Evolutionary conservation across 1,139 yeast species (phyloP).

Genomic region (Martiniozyma asiatica): DNA sequence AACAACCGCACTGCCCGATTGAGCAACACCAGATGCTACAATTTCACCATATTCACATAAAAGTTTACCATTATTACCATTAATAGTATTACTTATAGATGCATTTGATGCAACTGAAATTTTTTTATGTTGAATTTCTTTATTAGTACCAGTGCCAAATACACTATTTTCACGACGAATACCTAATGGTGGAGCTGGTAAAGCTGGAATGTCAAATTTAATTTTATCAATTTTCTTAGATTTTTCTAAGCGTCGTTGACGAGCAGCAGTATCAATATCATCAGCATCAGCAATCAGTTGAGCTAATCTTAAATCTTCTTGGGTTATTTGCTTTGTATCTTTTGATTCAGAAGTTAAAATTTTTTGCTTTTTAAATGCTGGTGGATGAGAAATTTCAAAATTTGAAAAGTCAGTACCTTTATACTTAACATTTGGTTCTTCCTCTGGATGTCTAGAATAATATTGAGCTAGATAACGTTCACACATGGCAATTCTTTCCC

Average conservation of each 20-base stretch:
- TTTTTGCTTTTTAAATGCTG: no score
- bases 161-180: slow-evolving; percentile 15
- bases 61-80: slow-evolving; percentile 13
- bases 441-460: slow-evolving; percentile 2
- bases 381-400: no score
- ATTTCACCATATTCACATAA: slow-evolving; percentile 36
- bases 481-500: slow-evolving; percentile 14
- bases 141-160: not conserved
- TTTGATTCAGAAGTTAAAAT: no score
- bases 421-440: slow-evolving; percentile 3
- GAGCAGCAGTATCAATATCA: slow-evolving; percentile 1
- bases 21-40: slow-evolving; percentile 64
- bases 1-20: slow-evolving; percentile 16
- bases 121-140: no score
- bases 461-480: slow-evolving; percentile 13
- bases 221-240: slow-evolving; percentile 2
- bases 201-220: slow-evolving; percentile 1
- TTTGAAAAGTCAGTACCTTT: slow-evolving; percentile 1
- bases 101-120: no score
- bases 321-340: no score
- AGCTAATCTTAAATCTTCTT: no score
- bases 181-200: slow-evolving; percentile 8
- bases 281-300: slow-evolving; percentile 1
- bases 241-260: not conserved
- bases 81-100: not conserved